Percentiles rank a stretch among this genome's conserved stretches.
Conservation (phyloP, 148 eudicot species). For the Amaranthus palmeri region DNA sequence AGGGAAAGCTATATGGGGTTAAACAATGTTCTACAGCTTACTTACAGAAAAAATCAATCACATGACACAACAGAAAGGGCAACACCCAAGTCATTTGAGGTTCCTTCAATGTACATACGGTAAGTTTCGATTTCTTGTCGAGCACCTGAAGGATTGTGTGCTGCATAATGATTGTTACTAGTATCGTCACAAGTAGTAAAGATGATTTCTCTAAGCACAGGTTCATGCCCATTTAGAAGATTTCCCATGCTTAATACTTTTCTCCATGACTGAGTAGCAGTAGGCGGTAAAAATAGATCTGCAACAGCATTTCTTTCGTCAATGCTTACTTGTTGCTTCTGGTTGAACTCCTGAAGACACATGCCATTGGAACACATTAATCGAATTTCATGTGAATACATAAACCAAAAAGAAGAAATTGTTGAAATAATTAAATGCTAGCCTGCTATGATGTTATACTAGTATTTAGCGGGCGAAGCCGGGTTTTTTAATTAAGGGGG, state of each 20-base stretch:
- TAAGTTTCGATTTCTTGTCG: slow-evolving; percentile 63
- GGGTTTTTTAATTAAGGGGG: no score
- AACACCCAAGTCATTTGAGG: slow-evolving; percentile 78
- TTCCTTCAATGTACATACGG: slow-evolving; percentile 82
- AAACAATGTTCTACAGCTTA: neutral
- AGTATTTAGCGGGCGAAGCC: no score
- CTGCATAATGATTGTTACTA: slow-evolving; percentile 57
- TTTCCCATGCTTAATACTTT: slow-evolving; percentile 94
- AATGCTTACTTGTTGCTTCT: slow-evolving; percentile 48
- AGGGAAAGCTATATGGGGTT: neutral
- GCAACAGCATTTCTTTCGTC: slow-evolving; percentile 57
- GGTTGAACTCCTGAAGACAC: slow-evolving; percentile 39
- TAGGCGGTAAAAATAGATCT: slow-evolving; percentile 65
- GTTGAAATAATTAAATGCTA: neutral
- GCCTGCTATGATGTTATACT: neutral
- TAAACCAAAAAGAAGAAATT: neutral
- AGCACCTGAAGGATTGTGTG: slow-evolving; percentile 28
- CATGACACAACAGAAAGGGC: slow-evolving; percentile 79
- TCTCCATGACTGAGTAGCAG: slow-evolving; percentile 89
- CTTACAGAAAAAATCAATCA: slow-evolving; percentile 37
- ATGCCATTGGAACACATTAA: neutral
- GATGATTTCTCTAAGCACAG: slow-evolving; percentile 67
- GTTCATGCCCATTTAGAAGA: slow-evolving; percentile 91
- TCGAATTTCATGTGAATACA: neutral
- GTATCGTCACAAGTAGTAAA: slow-evolving; percentile 56